Conservation (phyloP, 768 basidiomycete genomes). For the Russula lepida region DNA sequence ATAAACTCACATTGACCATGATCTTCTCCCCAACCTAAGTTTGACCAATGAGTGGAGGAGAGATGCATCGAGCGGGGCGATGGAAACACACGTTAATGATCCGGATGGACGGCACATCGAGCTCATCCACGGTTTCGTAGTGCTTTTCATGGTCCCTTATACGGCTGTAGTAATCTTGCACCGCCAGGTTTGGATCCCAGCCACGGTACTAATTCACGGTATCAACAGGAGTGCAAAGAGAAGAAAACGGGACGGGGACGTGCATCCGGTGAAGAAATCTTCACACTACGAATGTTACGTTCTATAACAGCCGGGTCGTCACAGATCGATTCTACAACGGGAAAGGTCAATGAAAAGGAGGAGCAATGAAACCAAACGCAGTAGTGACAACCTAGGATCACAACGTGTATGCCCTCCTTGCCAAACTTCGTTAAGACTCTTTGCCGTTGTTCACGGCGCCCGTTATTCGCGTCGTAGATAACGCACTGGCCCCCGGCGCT, state of each 20-base stretch:
- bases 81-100: conserved; percentile 13
- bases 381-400: conserved; percentile 67
- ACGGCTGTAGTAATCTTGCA: conserved; percentile 85
- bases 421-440: conserved; percentile 79
- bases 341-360: conserved; percentile 2
- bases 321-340: conserved; percentile 69
- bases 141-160: conserved; percentile 79
- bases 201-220: conserved; percentile 59
- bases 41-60: not conserved
- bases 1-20: conserved; percentile 69
- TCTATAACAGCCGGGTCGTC: conserved; percentile 91
- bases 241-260: conserved; percentile 26
- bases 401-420: conserved; percentile 80
- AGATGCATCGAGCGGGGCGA: not conserved
- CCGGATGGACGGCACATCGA: conserved; percentile 30
- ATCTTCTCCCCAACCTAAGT: conserved; percentile 88
- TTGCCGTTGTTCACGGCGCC: conserved; percentile 57
- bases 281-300: conserved; percentile 90
- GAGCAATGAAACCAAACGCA: not conserved
- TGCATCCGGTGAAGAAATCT: conserved; percentile 97
- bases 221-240: not conserved
- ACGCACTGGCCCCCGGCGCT: conserved; percentile 85
- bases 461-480: conserved; percentile 98
- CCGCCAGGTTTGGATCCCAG: conserved; percentile 89
- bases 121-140: conserved; percentile 89